Evolutionary conservation across 2,329 filamentous ascomycete species (phyloP), one percentile per base, ranked within the genome.

Genomic region (Xylaria sp.): DNA sequence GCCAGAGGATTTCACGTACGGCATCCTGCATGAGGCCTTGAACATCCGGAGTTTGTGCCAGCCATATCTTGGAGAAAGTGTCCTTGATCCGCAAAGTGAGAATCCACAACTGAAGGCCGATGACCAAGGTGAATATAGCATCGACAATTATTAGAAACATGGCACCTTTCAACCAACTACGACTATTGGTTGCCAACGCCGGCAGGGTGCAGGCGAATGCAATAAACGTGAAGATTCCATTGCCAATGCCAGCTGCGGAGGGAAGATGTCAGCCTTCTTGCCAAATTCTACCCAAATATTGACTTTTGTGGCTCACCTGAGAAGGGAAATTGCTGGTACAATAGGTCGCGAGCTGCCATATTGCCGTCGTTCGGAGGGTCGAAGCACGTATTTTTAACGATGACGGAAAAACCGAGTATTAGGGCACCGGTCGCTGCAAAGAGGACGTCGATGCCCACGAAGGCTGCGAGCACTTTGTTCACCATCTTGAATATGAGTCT

Each of bases 31-130:
- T 84, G 62, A 94, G 81, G 71, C 86, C 87, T 79, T 94, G 91
- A 4, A 89, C 83, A 1, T 80, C 72, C 0, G 84, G 75, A 3
- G 85, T 76, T 78, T 92, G 88, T 5, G 80, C 76, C 28, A 82
- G 81, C 87, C 91, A 96, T 60, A 91, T 83, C 1, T 80, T 76
- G 65, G 80, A 82, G 67, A 94, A 87, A 69, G 87, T 87, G 43
- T 85, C 83, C 76, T 90, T 87, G 53, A 90, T 90, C 73, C 84
- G 86, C 72, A 96, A 82, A 2, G 93, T 95, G 74, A 90, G 82
- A 76, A 93, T 87, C 93, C 91, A 93, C 70, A 93, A 83, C 70
- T 85, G 84, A 56, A 93, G 80, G 52, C 91, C 91, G 41, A 93
- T 81, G 64, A 87, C 80, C 75, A 93, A 80, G 23, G 87, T 91